These are phyloP conservation scores for Thuja plicata DNA, from an alignment of 83 land plant genomes.

Conservation along the genomic window DNA sequence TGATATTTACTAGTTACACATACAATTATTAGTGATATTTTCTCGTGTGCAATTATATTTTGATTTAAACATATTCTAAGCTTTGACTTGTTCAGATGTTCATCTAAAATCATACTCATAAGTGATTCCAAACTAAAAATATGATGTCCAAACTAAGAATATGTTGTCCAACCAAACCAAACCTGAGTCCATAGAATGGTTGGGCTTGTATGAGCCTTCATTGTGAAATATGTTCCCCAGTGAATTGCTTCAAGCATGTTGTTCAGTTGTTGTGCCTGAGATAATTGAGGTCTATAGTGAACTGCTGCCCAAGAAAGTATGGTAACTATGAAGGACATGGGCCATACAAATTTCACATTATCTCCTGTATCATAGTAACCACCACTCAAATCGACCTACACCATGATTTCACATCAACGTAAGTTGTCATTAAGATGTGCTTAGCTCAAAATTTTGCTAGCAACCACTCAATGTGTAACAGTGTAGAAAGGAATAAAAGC, in stretches of 20 bases:
- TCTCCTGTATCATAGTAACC: no score
- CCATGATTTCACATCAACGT: not conserved
- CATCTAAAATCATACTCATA: no score
- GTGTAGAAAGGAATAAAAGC: no score
- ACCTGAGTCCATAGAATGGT: slow-evolving; percentile 74
- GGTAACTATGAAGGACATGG: slow-evolving; percentile 54
- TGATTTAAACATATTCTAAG: no score
- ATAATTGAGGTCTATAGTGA: no score
- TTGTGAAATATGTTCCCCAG: slow-evolving; percentile 47
- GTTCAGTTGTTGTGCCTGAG: no score
- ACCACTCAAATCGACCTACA: slow-evolving; percentile 48
- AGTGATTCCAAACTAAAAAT: no score
- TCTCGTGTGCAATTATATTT: not conserved
- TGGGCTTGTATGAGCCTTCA: slow-evolving; percentile 56
- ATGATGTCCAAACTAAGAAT: no score
- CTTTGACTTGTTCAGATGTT: no score
- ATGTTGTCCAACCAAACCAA: not conserved
- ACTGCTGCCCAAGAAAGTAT: slow-evolving; percentile 47
- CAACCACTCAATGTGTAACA: not conserved
- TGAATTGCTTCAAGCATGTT: no score
- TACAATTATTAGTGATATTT: not conserved
- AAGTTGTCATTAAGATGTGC: not conserved
- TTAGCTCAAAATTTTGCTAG: not conserved
- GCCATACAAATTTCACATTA: slow-evolving; percentile 57
- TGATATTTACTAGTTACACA: no score